Conservation (phyloP, 768 basidiomycete genomes). For the Leccinum longicurvipes region DNA sequence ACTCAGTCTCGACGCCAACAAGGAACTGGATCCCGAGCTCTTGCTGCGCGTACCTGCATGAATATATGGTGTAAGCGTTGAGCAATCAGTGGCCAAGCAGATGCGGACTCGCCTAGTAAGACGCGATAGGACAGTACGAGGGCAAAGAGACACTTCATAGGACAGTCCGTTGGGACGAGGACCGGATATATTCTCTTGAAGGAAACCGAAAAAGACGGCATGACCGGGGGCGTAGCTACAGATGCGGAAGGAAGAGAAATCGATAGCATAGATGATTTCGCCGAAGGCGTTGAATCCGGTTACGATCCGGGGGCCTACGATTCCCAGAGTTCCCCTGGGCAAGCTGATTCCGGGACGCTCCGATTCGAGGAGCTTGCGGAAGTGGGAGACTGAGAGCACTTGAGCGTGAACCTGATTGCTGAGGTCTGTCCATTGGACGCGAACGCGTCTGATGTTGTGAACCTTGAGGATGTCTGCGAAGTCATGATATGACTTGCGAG, state of each 20-base stretch:
- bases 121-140: constrained; percentile 51
- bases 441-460: constrained; percentile 40
- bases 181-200: constrained; percentile 53
- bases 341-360: constrained; percentile 53
- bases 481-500: neutral
- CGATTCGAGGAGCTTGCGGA: constrained; percentile 45
- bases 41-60: constrained; percentile 32
- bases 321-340: constrained; percentile 44
- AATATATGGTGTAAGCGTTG: neutral
- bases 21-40: constrained; percentile 46
- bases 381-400: constrained; percentile 50
- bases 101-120: constrained; percentile 43
- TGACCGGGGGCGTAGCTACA: constrained; percentile 61
- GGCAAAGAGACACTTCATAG: constrained; percentile 52
- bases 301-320: constrained; percentile 44
- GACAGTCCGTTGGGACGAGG: constrained; percentile 29
- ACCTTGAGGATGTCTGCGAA: neutral
- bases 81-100: neutral
- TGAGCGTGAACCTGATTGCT: constrained; percentile 58
- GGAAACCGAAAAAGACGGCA: constrained; percentile 63
- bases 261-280: constrained; percentile 59
- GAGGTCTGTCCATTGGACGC: constrained; percentile 66
- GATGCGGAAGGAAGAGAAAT: constrained; percentile 48
- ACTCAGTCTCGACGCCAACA: constrained; percentile 68
- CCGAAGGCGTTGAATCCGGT: constrained; percentile 53